Percentiles rank a stretch among this genome's conserved stretches.
phyloP scores from a whole-genome alignment of 75 land plant genomes.

The Gnetum montanum region DNA sequence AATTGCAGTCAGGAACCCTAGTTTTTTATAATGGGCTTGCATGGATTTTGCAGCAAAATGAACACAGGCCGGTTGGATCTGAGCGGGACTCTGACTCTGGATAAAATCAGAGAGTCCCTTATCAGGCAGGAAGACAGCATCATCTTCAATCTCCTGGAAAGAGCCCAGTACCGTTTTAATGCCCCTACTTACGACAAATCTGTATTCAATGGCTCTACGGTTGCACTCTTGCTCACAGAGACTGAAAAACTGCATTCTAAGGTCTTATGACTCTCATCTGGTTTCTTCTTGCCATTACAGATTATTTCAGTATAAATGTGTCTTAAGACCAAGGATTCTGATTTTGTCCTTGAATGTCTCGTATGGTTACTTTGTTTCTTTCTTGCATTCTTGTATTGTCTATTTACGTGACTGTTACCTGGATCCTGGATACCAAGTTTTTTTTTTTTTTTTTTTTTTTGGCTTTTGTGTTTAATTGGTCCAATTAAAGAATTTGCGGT shows the following conservation, averaged over 20 bases:
- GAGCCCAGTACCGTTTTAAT: slow-evolving; percentile 81
- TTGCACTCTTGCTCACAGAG: slow-evolving; percentile 79
- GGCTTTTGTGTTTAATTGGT: no score
- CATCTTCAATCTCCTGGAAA: slow-evolving; percentile 77
- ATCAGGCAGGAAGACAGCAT: slow-evolving; percentile 95
- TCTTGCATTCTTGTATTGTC: no score
- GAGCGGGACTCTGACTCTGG: slow-evolving; percentile 66
- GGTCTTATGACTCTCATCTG: slow-evolving; percentile 19
- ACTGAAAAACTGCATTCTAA: slow-evolving; percentile 91
- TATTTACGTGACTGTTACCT: not conserved
- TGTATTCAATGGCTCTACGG: slow-evolving; percentile 70
- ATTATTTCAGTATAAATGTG: not conserved
- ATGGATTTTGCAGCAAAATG: slow-evolving; percentile 6
- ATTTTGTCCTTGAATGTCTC: no score
- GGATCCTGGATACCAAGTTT: not conserved
- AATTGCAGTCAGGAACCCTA: no score
- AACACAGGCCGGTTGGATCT: slow-evolving; percentile 37
- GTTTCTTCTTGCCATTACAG: not conserved
- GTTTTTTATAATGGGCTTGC: not conserved
- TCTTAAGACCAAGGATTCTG: no score
- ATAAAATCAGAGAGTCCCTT: slow-evolving; percentile 61
- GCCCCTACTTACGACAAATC: slow-evolving; percentile 65
- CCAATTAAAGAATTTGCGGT: no score
- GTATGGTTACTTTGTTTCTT: no score
- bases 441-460: no score